phyloP scores from a whole-genome alignment of 2,329 filamentous ascomycete species.

The Fusarium abutilonis region DNA sequence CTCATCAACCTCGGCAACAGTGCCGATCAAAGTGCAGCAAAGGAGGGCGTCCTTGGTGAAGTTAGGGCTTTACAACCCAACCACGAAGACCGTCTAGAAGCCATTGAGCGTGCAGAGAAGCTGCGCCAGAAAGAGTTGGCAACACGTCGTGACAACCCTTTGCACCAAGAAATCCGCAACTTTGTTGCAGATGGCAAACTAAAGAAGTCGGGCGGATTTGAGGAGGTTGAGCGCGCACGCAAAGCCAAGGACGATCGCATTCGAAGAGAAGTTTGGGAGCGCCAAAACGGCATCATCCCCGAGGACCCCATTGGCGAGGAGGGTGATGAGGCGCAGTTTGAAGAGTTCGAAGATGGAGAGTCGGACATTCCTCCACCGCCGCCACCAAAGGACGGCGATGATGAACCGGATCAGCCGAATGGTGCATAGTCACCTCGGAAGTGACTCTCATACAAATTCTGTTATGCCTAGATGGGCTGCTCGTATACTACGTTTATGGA shows the following conservation, averaged over 20 bases:
- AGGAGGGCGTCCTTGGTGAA: slow-evolving; percentile 91
- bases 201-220: slow-evolving; percentile 95
- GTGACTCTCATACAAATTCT: slow-evolving; percentile 10
- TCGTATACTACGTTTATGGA: slow-evolving; percentile 29
- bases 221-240: slow-evolving; percentile 88
- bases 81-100: slow-evolving; percentile 90
- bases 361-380: slow-evolving; percentile 10
- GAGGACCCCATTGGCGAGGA: slow-evolving; percentile 56
- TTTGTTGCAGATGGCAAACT: slow-evolving; percentile 92
- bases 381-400: slow-evolving; percentile 36
- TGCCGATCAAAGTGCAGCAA: slow-evolving; percentile 79
- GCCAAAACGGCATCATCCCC: slow-evolving; percentile 66
- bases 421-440: slow-evolving; percentile 22
- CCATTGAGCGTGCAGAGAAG: slow-evolving; percentile 97
- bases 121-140: slow-evolving; percentile 88
- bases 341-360: slow-evolving; percentile 18
- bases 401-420: slow-evolving; percentile 33
- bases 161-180: slow-evolving; percentile 83
- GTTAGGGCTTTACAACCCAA: slow-evolving; percentile 94
- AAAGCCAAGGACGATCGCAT: slow-evolving; percentile 88
- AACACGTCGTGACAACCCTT: slow-evolving; percentile 74
- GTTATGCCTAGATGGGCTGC: slow-evolving; percentile 11
- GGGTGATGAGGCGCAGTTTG: slow-evolving; percentile 35
- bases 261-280: slow-evolving; percentile 79
- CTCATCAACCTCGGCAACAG: slow-evolving; percentile 63